Percentiles rank a stretch among this genome's conserved stretches.
These are phyloP conservation scores for Exophiala spinifera DNA, from an alignment of 2,329 filamentous ascomycete species.

Conservation along the genomic window DNA sequence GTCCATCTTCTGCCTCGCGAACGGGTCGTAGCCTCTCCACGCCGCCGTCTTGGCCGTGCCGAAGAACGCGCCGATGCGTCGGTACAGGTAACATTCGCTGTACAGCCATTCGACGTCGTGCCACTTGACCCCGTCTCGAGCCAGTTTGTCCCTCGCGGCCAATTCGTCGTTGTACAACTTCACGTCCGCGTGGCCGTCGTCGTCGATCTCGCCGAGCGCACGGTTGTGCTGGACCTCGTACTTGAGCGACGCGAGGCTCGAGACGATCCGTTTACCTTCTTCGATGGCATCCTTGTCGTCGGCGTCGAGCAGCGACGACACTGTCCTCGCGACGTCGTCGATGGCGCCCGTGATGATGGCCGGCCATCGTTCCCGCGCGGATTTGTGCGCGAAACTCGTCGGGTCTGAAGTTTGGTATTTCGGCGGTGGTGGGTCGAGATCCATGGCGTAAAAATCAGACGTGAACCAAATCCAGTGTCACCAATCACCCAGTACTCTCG, in stretches of 20 bases:
- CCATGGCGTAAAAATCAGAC: too few species aligned
- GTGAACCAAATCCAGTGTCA: too few species aligned
- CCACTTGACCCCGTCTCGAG: slow-evolving; percentile 51
- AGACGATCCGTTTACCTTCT: slow-evolving; percentile 84
- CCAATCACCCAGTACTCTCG: too few species aligned
- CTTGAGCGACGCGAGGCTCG: slow-evolving; percentile 76
- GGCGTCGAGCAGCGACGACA: slow-evolving; percentile 53
- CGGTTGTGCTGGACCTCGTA: slow-evolving; percentile 93
- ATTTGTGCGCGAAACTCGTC: slow-evolving; percentile 81
- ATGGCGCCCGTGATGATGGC: slow-evolving; percentile 90
- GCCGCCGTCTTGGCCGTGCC: slow-evolving; percentile 60
- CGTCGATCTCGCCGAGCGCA: slow-evolving; percentile 60
- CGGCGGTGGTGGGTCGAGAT: slow-evolving; percentile 66
- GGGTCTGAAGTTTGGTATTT: slow-evolving; percentile 72
- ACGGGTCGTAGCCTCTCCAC: slow-evolving; percentile 71
- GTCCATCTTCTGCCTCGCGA: slow-evolving; percentile 32
- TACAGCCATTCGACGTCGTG: slow-evolving; percentile 84
- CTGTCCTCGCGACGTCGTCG: slow-evolving; percentile 79
- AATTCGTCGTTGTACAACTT: slow-evolving; percentile 83
- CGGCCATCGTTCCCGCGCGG: slow-evolving; percentile 86
- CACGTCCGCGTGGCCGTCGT: slow-evolving; percentile 70
- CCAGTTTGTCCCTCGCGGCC: slow-evolving; percentile 51
- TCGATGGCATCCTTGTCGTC: slow-evolving; percentile 56
- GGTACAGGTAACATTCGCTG: slow-evolving; percentile 86
- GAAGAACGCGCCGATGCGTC: slow-evolving; percentile 79